phyloP scores from a whole-genome alignment of 2,329 filamentous ascomycete genomes.

The Ceratocystis variospora region DNA sequence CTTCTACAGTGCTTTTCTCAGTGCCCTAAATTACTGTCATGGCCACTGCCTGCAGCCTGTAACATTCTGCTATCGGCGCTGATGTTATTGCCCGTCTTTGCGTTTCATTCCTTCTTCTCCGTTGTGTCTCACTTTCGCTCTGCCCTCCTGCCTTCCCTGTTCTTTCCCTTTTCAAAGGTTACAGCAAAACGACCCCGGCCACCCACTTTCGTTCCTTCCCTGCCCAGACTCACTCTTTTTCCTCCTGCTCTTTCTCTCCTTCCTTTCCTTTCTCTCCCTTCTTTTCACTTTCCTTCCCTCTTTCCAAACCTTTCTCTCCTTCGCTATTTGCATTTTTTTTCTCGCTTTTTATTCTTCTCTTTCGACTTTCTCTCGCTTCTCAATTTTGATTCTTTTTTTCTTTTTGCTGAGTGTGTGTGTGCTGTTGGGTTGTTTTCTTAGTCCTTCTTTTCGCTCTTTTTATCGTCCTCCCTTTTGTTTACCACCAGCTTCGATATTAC shows the following conservation, averaged over 20 bases:
- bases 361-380: conserved; percentile 10
- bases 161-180: conserved; percentile 13
- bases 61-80: conserved; percentile 1
- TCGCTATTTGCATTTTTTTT: conserved; percentile 13
- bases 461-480: conserved; percentile 7
- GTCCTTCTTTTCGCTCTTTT: neutral
- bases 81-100: conserved; percentile 7
- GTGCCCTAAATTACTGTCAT: neutral
- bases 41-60: neutral
- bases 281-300: conserved; percentile 11
- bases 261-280: conserved; percentile 13
- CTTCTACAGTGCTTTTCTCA: neutral
- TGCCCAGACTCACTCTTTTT: conserved; percentile 9
- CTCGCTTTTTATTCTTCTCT: conserved; percentile 9
- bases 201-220: conserved; percentile 16
- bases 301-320: conserved; percentile 6
- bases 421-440: conserved; percentile 3
- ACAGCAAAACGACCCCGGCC: conserved; percentile 12
- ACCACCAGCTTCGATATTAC: neutral
- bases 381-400: conserved; percentile 8
- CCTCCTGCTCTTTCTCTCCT: conserved; percentile 9
- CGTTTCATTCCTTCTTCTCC: conserved; percentile 9
- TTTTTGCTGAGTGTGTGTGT: conserved; percentile 4
- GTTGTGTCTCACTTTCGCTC: neutral
- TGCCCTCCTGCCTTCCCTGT: conserved; percentile 12